Conservation (phyloP, 1,284 basidiomycete species). For the Apiotrichum montevideense region DNA sequence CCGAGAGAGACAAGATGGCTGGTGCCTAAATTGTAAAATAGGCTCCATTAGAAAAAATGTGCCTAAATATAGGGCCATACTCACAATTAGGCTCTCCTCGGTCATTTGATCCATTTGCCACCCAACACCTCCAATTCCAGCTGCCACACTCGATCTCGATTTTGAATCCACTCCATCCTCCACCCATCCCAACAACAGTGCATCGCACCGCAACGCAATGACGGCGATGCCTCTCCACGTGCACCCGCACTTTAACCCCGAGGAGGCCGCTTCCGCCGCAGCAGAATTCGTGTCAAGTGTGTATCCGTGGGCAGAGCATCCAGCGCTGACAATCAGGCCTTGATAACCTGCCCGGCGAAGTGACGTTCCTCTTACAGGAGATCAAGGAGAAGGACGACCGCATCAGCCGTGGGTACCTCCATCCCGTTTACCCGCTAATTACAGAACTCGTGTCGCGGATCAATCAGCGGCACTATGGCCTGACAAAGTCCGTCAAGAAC, state of each 20-base stretch:
- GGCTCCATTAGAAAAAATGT: too few species aligned
- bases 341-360: conserved; percentile 68
- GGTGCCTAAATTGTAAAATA: too few species aligned
- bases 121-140: conserved; percentile 1
- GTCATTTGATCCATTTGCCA: not conserved
- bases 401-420: conserved; percentile 32
- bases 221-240: conserved; percentile 23
- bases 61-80: too few species aligned
- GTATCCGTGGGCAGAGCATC: conserved; percentile 27
- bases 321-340: conserved; percentile 51
- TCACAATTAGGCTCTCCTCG: too few species aligned
- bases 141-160: not conserved
- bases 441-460: conserved; percentile 36
- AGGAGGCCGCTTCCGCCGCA: conserved; percentile 64
- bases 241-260: conserved; percentile 48
- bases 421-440: not conserved
- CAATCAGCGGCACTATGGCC: conserved; percentile 34
- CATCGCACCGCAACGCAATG: not conserved
- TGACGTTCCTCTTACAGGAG: conserved; percentile 64
- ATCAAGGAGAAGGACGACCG: conserved; percentile 53
- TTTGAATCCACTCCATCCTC: not conserved
- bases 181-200: not conserved
- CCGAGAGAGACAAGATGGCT: too few species aligned
- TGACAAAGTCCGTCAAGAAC: conserved; percentile 32
- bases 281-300: conserved; percentile 64